Evolutionary conservation across 75 land plant species (phyloP).

Genomic region (Chamaecyparis obtusa): DNA sequence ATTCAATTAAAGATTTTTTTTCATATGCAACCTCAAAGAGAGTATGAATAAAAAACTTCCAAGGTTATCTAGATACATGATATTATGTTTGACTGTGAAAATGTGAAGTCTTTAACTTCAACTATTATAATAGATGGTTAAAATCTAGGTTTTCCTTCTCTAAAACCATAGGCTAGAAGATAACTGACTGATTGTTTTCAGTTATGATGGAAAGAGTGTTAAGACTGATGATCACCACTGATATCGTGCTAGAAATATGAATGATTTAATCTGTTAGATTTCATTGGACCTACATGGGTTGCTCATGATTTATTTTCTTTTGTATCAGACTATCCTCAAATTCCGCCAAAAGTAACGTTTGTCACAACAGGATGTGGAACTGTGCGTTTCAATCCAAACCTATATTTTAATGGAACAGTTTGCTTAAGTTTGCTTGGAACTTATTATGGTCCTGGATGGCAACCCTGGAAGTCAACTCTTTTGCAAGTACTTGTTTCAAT

Average conservation of each 20-base stretch:
- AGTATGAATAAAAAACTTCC: too few species aligned
- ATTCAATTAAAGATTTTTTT: too few species aligned
- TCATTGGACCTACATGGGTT: background rate
- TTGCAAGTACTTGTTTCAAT: conserved; percentile 45
- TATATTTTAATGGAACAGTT: conserved; percentile 33
- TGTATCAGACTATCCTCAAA: conserved; percentile 30
- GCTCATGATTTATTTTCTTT: too few species aligned
- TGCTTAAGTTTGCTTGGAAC: conserved; percentile 46
- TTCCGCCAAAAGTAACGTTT: conserved; percentile 35
- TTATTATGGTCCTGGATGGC: conserved; percentile 44
- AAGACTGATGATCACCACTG: background rate
- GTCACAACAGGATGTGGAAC: conserved; percentile 47
- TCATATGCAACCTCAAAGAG: too few species aligned
- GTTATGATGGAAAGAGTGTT: background rate
- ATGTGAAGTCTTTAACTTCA: too few species aligned
- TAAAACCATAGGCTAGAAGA: too few species aligned
- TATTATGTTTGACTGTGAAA: too few species aligned
- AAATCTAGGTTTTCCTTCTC: too few species aligned
- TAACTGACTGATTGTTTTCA: too few species aligned
- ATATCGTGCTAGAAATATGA: background rate
- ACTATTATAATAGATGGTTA: too few species aligned
- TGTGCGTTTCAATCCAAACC: conserved; percentile 45
- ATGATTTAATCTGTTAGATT: background rate
- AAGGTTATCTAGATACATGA: too few species aligned
- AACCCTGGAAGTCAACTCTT: conserved; percentile 36